These are phyloP conservation scores for Tarenaya hassleriana DNA, from an alignment of 345 rosid species.

Conservation along the genomic window DNA sequence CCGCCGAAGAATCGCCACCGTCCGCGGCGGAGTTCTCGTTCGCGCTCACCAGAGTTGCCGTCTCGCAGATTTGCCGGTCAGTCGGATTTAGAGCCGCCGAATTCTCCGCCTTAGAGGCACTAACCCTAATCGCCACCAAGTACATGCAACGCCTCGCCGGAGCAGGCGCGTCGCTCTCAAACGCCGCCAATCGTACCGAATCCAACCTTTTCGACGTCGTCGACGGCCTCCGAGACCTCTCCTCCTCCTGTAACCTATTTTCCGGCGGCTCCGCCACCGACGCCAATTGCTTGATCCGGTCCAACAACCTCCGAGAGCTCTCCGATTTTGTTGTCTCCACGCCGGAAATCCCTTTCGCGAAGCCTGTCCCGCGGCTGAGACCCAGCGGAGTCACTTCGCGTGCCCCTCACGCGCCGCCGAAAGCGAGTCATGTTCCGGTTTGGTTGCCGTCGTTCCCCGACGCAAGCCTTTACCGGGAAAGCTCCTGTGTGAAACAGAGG, in stretches of 20 bases:
- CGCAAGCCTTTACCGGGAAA: slow-evolving; percentile 12
- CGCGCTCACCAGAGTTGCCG: slow-evolving; percentile 38
- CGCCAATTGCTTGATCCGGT: slow-evolving; percentile 25
- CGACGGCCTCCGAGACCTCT: slow-evolving; percentile 39
- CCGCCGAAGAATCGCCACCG: slow-evolving; percentile 18
- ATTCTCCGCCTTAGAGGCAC: slow-evolving; percentile 38
- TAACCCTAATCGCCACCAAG: slow-evolving; percentile 37
- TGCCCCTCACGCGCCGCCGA: not conserved
- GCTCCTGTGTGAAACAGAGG: not conserved
- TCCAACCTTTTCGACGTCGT: slow-evolving; percentile 45
- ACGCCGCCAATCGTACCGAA: slow-evolving; percentile 42
- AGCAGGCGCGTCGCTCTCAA: slow-evolving; percentile 33
- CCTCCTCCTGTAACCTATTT: slow-evolving; percentile 32
- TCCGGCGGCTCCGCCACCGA: slow-evolving; percentile 34
- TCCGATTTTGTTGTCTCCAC: slow-evolving; percentile 30
- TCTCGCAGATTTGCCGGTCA: slow-evolving; percentile 55
- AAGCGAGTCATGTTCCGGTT: slow-evolving; percentile 11
- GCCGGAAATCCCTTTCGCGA: slow-evolving; percentile 54
- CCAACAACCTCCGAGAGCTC: slow-evolving; percentile 30
- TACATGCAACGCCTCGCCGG: slow-evolving; percentile 39
- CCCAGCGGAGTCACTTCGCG: not conserved
- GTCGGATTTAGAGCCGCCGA: slow-evolving; percentile 41
- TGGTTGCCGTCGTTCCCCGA: slow-evolving; percentile 33
- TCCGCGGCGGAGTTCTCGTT: slow-evolving; percentile 28
- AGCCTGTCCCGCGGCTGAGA: slow-evolving; percentile 32